A percentile compares a stretch with the other conserved stretches of the same genome.
These are phyloP conservation scores for Chlorella ohadii DNA, from an alignment of 139 green algal species.

Conservation along the genomic window DNA sequence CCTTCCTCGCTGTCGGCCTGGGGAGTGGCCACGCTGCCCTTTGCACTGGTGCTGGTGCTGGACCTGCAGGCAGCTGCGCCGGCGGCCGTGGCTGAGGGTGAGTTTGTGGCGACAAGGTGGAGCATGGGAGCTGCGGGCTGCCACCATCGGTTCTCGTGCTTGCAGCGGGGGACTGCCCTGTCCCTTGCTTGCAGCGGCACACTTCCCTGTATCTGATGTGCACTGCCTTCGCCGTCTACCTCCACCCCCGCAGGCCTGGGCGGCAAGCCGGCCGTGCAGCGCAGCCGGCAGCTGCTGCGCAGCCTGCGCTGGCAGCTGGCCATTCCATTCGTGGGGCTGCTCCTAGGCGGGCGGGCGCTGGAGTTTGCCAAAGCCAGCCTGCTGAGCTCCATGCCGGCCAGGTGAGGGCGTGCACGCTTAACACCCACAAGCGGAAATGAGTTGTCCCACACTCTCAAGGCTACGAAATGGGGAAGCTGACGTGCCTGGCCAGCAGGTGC, in stretches of 20 bases:
- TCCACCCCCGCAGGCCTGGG: conserved; percentile 3
- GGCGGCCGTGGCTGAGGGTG: conserved; percentile 35
- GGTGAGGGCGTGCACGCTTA: too few relatives aligned
- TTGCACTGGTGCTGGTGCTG: conserved; percentile 51
- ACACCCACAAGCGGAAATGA: too few relatives aligned
- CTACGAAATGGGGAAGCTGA: too few relatives aligned
- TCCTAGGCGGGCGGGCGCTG: conserved; percentile 26
- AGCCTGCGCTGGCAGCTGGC: conserved; percentile 40
- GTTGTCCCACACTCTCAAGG: too few relatives aligned
- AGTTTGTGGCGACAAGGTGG: background rate
- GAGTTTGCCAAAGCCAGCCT: conserved; percentile 11
- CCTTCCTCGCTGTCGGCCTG: conserved; percentile 38
- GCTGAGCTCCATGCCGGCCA: conserved; percentile 21
- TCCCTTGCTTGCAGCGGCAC: background rate
- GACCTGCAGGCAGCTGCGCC: conserved; percentile 41
- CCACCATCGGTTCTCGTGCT: too few relatives aligned
- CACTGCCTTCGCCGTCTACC: background rate
- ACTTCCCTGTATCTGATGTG: background rate
- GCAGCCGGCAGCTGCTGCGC: conserved; percentile 39
- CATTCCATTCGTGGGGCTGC: conserved; percentile 45
- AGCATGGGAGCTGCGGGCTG: too few relatives aligned
- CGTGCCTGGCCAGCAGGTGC: too few relatives aligned
- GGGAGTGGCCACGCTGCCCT: conserved; percentile 47
- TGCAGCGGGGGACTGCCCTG: background rate
- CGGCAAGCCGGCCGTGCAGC: conserved; percentile 30